Conservation (phyloP, 148 eudicot species). For the Fallopia convolvulus region DNA sequence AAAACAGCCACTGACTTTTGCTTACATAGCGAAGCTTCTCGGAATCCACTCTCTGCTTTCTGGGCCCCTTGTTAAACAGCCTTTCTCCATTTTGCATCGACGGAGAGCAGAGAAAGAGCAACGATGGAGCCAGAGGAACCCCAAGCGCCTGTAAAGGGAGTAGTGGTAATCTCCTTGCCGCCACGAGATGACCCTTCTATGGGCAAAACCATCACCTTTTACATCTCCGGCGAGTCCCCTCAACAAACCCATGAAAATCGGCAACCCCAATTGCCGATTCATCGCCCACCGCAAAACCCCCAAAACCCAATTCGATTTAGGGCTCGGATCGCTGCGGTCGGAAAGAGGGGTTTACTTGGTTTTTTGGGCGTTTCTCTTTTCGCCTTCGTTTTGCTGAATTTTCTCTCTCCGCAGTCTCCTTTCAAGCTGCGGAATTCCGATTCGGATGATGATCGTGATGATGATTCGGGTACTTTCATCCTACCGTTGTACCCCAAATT, state of each 20-base stretch:
- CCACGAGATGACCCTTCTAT: conserved; percentile 44
- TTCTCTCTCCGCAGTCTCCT: conserved; percentile 12
- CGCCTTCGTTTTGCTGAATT: conserved; percentile 24
- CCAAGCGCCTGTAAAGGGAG: conserved; percentile 18
- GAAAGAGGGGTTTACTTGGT: conserved; percentile 14
- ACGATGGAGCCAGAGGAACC: conserved; percentile 18
- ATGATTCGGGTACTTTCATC: conserved; percentile 21
- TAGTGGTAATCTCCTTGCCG: conserved; percentile 40
- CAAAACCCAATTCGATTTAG: conserved; percentile 11
- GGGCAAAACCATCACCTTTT: conserved; percentile 48
- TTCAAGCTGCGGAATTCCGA: conserved; percentile 17
- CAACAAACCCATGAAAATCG: conserved; percentile 3
- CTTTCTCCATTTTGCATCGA: background rate
- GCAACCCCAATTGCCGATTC: conserved; percentile 13
- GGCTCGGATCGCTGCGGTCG: background rate
- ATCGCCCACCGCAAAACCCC: conserved; percentile 7
- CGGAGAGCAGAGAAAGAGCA: background rate
- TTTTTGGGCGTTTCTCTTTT: conserved; percentile 26
- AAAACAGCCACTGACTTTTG: background rate
- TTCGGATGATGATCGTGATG: conserved; percentile 17
- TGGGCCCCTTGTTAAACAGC: background rate
- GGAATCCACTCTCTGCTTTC: background rate
- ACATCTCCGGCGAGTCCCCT: conserved; percentile 23
- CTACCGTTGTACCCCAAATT: conserved; percentile 34
- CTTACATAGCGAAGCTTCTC: background rate